Evolutionary conservation across 2,329 filamentous ascomycete genomes (phyloP), one percentile per base, ranked within the genome.

Genomic region (Hyphodiscus sp.): DNA sequence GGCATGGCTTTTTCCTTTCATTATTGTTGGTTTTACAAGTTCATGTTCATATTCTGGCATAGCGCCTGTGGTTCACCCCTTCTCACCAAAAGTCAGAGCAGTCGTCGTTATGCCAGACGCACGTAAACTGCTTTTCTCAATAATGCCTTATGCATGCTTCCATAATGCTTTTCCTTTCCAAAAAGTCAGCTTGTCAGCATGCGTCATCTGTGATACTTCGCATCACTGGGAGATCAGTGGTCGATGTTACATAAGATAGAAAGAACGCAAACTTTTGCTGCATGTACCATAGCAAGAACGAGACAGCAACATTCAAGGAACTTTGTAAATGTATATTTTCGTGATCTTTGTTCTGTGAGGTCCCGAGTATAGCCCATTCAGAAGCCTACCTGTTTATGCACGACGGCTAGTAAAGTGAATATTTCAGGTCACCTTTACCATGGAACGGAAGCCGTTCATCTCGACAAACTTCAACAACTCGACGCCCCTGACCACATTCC

Each of bases 31-130:
- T 56, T 60, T 57, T 55, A 58, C 53, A 55, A 58, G 57, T 61
- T 60, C 60, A 58, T 67, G 62, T 62, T 56, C 45, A 58, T 63
- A 60, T 61, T 61, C 56, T 56, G 57, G 61, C 61, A 61, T 60
- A 61, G 58, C 59, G 51, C 53, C 54, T 38, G 33, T 38, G 55
- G 53, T 48, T 47, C 52, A 38, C 29, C 51, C 30, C 48, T 45
- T 50, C 38, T 16, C 46, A 49, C 48, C 45, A 58, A 60, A 60
- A 58, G 56, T 57, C 53, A 33, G 38, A 47, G 53, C 51, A 58
- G 41, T 45, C 47, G 51, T 55, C 42, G 18, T 16, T 19, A 19
- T 45, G 42, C 42, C 18, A 20, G 18, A 23, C 42, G 11, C 11
- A 19, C 42, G 42, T 18, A 16, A 20, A 23, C 23, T 23, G 20